Percentiles rank a stretch among this genome's conserved stretches.
Evolutionary conservation across 768 basidiomycete species (phyloP).

Genomic region (Phaffia australis): DNA sequence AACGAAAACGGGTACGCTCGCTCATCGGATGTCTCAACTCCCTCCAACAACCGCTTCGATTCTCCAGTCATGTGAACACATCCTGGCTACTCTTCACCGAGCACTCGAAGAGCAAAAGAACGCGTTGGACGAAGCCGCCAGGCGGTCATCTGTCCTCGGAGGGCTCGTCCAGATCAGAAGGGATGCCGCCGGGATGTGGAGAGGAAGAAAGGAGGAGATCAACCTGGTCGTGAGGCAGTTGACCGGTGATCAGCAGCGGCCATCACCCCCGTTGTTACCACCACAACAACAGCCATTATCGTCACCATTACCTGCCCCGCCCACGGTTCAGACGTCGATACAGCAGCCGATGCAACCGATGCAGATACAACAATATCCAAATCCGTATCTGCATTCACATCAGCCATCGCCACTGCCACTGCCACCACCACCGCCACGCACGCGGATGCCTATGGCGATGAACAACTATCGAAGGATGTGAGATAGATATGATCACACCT

Average conservation of each 20-base stretch:
- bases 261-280: background rate
- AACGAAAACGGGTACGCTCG: slow-evolving; percentile 3
- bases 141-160: slow-evolving; percentile 17
- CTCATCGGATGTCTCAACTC: slow-evolving; percentile 6
- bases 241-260: background rate
- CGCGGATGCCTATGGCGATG: too few species aligned
- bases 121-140: slow-evolving; percentile 20
- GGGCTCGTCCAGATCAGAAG: slow-evolving; percentile 11
- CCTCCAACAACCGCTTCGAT: slow-evolving; percentile 21
- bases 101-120: slow-evolving; percentile 22
- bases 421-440: too few species aligned
- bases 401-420: too few species aligned
- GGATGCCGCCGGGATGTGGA: slow-evolving; percentile 17
- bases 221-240: slow-evolving; percentile 21
- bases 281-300: too few species aligned
- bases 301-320: too few species aligned
- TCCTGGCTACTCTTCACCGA: slow-evolving; percentile 21
- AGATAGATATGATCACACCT: too few species aligned
- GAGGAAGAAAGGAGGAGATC: slow-evolving; percentile 19
- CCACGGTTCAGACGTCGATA: too few species aligned
- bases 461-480: too few species aligned
- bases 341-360: too few species aligned
- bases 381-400: too few species aligned
- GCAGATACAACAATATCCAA: too few species aligned
- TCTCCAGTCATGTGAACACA: slow-evolving; percentile 21